A percentile compares a stretch with the other conserved stretches of the same genome.
These are phyloP conservation scores for Cladobotryum protrusum DNA, from an alignment of 2,329 filamentous ascomycete species.

Conservation along the genomic window DNA sequence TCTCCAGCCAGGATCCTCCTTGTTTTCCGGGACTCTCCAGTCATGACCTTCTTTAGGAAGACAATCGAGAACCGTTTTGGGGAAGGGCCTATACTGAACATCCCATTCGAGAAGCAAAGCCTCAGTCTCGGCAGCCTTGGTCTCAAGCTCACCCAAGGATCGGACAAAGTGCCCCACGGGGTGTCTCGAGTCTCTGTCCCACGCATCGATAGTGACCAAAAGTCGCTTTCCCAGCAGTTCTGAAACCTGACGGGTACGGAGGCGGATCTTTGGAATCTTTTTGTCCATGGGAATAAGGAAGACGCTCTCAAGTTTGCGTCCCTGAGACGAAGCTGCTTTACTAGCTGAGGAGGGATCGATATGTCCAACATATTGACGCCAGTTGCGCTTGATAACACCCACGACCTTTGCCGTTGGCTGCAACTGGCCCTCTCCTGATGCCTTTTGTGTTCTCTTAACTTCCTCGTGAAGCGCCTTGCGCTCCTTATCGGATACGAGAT, in stretches of 20 bases:
- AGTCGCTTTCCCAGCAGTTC: constrained; percentile 89
- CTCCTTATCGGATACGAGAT: constrained; percentile 83
- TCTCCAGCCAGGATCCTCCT: constrained; percentile 79
- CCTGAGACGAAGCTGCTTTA: constrained; percentile 62
- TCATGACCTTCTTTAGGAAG: constrained; percentile 85
- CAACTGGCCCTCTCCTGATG: constrained; percentile 66
- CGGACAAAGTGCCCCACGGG: constrained; percentile 91
- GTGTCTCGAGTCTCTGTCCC: constrained; percentile 90
- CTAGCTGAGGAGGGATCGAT: constrained; percentile 82
- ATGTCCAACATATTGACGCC: constrained; percentile 96
- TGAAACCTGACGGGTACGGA: constrained; percentile 82
- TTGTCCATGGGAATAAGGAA: constrained; percentile 98
- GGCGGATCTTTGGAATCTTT: constrained; percentile 89
- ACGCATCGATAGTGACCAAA: constrained; percentile 87
- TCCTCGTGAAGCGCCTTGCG: constrained; percentile 83
- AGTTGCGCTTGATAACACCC: constrained; percentile 89
- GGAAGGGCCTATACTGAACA: constrained; percentile 95
- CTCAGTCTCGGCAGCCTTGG: constrained; percentile 96
- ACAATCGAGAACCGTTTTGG: constrained; percentile 91
- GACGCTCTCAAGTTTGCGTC: constrained; percentile 81
- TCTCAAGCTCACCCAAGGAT: constrained; percentile 87
- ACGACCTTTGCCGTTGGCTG: constrained; percentile 92
- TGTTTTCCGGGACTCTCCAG: constrained; percentile 82
- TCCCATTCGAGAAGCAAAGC: constrained; percentile 91
- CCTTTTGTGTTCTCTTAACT: constrained; percentile 76